phyloP scores from a whole-genome alignment of 306 rosid genomes.

The Trifolium dubium region DNA sequence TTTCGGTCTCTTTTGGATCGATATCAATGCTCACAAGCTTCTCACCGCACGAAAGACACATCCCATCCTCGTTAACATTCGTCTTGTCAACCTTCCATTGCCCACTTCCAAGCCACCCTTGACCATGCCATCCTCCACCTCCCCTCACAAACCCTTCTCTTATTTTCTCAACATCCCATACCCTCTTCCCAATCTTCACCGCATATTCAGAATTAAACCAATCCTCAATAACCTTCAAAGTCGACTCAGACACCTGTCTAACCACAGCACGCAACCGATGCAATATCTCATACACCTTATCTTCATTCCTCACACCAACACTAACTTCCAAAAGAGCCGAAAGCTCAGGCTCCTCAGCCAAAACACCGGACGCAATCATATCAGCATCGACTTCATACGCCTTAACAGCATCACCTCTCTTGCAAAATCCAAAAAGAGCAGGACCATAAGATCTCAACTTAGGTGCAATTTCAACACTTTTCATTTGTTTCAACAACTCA shows the following conservation, averaged over 20 bases:
- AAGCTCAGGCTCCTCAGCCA: constrained; percentile 78
- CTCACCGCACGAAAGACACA: constrained; percentile 63
- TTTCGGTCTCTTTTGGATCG: constrained; percentile 80
- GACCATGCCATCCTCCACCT: constrained; percentile 99
- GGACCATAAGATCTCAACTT: constrained; percentile 90
- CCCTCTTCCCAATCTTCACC: constrained; percentile 49
- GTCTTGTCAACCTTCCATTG: constrained; percentile 76
- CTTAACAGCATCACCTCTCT: constrained; percentile 66
- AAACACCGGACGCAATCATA: constrained; percentile 65
- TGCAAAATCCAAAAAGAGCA: constrained; percentile 77
- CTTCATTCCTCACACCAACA: constrained; percentile 47
- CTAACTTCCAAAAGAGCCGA: constrained; percentile 73
- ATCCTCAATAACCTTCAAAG: constrained; percentile 61
- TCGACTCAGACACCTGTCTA: constrained; percentile 81
- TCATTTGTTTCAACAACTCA: constrained; percentile 76
- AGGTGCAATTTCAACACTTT: constrained; percentile 57
- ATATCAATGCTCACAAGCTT: constrained; percentile 90
- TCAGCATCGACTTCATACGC: constrained; percentile 77
- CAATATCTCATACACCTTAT: constrained; percentile 78
- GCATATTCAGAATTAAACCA: constrained; percentile 79
- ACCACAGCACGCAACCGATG: constrained; percentile 67
- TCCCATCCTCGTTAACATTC: constrained; percentile 59
- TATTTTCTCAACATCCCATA: constrained; percentile 67
- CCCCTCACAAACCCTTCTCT: constrained; percentile 61
- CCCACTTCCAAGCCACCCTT: constrained; percentile 95